Base-by-base conservation (phyloP, 2,329 filamentous ascomycete genomes). In the Colletotrichum siamense region DNA sequence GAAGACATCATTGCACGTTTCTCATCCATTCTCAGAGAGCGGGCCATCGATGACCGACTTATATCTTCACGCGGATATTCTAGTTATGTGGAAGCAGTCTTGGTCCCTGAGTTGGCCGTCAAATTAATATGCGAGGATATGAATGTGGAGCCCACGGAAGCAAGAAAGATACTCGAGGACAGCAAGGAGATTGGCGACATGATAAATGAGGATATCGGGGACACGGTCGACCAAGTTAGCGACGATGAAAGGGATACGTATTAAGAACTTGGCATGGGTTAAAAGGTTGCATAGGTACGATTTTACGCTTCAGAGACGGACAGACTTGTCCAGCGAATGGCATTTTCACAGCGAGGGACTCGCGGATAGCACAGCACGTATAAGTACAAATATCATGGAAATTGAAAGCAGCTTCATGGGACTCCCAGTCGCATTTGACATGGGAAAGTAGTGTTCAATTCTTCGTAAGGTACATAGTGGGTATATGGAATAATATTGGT, bases 81-180 rank as follows among this genome's bases (percentile, higher is more conserved):
- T 6, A 90, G 89, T 28, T 96, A 94, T 80, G 91, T 96, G 4
- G 94, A 96, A 83, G 88, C 89, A 1, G 95, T 96, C 2, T 85
- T 98, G 77, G 94, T 98, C 28, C 94, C 95, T 0, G 96, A 98
- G 82, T 81, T 92, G 78, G 87, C 89, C 28, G 86, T 89, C 44
- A 85, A 84, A 76, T 83, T 92, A 68, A 90, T 92, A 77, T 89
- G 87, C 84, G 89, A 92, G 79, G 91, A 92, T 77, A 89, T 92
- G 88, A 74, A 78, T 4, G 85, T 90, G 26, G 82, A 79, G 4
- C 83, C 84, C 61, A 82, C 83, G 9, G 83, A 86, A 74, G 90
- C 90, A 22, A 85, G 87, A 78, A 83, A 84, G 30, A 91, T 96
- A 24, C 84, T 96, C 81, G 86, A 89, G 78, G 91, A 94, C 77